Evolutionary conservation across 768 basidiomycete genomes (phyloP).

Genomic region (Termitomyces sp.): DNA sequence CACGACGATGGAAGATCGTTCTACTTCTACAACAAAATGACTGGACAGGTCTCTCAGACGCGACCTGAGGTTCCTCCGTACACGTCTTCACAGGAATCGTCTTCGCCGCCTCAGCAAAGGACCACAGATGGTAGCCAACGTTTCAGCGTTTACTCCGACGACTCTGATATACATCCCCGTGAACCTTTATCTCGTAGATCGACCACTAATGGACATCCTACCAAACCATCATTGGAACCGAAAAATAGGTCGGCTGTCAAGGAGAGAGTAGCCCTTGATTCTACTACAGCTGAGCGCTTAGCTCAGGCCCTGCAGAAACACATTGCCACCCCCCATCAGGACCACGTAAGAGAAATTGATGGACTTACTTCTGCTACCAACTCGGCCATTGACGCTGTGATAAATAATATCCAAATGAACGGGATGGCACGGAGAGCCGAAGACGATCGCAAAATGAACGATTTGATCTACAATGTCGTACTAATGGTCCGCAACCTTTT

Average conservation of each 20-base stretch:
- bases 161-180: conserved; percentile 62
- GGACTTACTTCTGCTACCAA: conserved; percentile 49
- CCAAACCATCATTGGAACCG: conserved; percentile 1
- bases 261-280: conserved; percentile 29
- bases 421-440: conserved; percentile 41
- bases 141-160: conserved; percentile 72
- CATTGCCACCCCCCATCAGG: conserved; percentile 51
- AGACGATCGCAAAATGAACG: conserved; percentile 55
- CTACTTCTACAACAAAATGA: conserved; percentile 70
- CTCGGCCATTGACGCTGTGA: conserved; percentile 55
- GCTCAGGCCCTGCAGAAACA: conserved; percentile 61
- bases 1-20: conserved; percentile 81
- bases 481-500: conserved; percentile 73
- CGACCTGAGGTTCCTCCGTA: conserved; percentile 39
- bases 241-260: conserved; percentile 11
- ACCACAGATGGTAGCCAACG: conserved; percentile 33
- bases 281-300: conserved; percentile 63
- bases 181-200: conserved; percentile 25
- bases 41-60: conserved; percentile 65
- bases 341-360: conserved; percentile 42
- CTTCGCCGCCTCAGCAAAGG: conserved; percentile 20
- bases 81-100: conserved; percentile 9
- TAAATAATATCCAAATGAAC: conserved; percentile 50
- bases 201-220: conserved; percentile 20
- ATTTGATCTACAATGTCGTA: conserved; percentile 56